Percentiles rank a stretch among this genome's conserved stretches.
These are phyloP conservation scores for Linderniella brevidens DNA, from an alignment of 257 asterid genomes.

Conservation along the genomic window DNA sequence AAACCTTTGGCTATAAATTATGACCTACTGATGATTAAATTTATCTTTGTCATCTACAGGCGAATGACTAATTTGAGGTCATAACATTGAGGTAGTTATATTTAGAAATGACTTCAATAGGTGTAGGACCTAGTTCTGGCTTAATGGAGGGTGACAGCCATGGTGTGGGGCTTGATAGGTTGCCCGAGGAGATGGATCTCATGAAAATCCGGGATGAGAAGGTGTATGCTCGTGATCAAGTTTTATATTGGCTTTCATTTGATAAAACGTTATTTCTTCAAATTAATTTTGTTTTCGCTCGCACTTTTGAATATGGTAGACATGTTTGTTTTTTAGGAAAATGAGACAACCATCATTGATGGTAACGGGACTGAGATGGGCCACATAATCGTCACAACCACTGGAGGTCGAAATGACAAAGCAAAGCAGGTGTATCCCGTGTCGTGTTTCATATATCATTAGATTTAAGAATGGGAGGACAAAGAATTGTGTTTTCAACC, in stretches of 20 bases:
- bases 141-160: conserved; percentile 37
- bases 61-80: conserved; percentile 38
- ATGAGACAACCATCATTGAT: conserved; percentile 62
- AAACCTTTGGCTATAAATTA: conserved; percentile 4
- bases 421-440: conserved; percentile 65
- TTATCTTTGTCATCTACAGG: conserved; percentile 22
- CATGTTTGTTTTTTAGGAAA: conserved; percentile 31
- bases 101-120: conserved; percentile 58
- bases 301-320: conserved; percentile 7
- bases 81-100: conserved; percentile 14
- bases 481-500: too few relatives aligned
- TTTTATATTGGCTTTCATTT: not conserved
- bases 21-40: conserved; percentile 5
- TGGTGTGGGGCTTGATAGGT: conserved; percentile 43
- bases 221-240: conserved; percentile 15
- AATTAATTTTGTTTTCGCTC: conserved; percentile 10
- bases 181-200: conserved; percentile 65
- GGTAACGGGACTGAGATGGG: conserved; percentile 98
- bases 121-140: conserved; percentile 44
- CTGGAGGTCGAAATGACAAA: conserved; percentile 84
- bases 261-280: conserved; percentile 9
- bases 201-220: conserved; percentile 68
- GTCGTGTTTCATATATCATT: not conserved
- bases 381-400: conserved; percentile 81
- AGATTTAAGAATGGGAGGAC: too few relatives aligned